Percentiles rank a stretch among this genome's conserved stretches.
phyloP scores from a whole-genome alignment of 2,329 filamentous ascomycete genomes.

The Fusarium sulawesiense region DNA sequence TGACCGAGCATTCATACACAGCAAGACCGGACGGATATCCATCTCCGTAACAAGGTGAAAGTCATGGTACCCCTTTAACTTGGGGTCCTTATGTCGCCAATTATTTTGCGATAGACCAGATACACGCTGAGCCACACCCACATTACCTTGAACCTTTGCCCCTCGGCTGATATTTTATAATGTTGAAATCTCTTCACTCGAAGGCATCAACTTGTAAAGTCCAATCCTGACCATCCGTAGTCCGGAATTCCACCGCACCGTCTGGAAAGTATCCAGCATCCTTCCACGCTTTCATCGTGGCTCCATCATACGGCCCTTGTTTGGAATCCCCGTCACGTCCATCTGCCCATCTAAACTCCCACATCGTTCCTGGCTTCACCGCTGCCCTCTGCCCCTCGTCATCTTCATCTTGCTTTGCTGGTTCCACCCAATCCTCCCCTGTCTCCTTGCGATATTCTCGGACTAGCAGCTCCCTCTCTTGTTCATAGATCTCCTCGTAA shows the following conservation, averaged over 20 bases:
- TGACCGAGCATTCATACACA: conserved; percentile 35
- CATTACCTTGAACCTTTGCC: conserved; percentile 13
- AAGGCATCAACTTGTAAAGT: conserved; percentile 60
- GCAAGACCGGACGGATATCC: conserved; percentile 19
- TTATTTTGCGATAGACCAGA: conserved; percentile 27
- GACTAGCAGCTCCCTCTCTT: conserved; percentile 84
- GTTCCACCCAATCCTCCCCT: conserved; percentile 82
- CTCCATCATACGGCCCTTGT: conserved; percentile 88
- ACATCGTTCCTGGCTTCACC: conserved; percentile 55
- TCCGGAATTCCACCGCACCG: conserved; percentile 80
- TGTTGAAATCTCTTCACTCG: conserved; percentile 52
- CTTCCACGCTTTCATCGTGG: conserved; percentile 91
- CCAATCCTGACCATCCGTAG: conserved; percentile 67
- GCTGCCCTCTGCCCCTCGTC: conserved; percentile 23
- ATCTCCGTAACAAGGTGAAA: conserved; percentile 30
- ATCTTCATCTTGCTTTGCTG: conserved; percentile 44
- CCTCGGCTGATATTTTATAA: conserved; percentile 29
- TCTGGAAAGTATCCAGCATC: conserved; percentile 89
- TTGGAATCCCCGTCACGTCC: conserved; percentile 80
- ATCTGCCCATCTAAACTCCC: conserved; percentile 95
- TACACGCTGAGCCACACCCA: conserved; percentile 22
- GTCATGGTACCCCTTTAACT: conserved; percentile 28
- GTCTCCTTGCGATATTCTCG: conserved; percentile 87
- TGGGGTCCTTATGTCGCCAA: conserved; percentile 13
- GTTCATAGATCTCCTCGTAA: conserved; percentile 90